Conservation (phyloP, 495 filamentous ascomycete species). For the Platismatia glauca region DNA sequence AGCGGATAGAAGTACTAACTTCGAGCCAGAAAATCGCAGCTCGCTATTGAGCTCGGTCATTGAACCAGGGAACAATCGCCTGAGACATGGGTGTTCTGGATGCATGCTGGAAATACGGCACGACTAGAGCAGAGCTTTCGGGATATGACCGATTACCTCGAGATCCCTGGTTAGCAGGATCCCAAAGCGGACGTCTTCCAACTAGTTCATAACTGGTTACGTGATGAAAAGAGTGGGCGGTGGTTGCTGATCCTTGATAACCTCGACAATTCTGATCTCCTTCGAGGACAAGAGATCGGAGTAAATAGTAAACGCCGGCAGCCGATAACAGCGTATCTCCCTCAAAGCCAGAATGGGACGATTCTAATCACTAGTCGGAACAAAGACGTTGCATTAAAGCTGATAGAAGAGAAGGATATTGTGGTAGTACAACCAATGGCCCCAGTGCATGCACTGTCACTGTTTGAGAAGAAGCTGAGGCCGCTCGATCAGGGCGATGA, state of each 20-base stretch:
- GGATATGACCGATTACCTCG: slow-evolving; percentile 32
- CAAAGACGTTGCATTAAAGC: slow-evolving; percentile 24
- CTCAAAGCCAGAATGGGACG: slow-evolving; percentile 27
- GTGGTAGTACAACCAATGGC: slow-evolving; percentile 34
- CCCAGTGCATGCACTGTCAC: slow-evolving; percentile 27
- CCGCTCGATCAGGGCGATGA: slow-evolving; percentile 12
- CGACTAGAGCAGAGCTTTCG: slow-evolving; percentile 35
- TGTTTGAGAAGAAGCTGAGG: slow-evolving; percentile 35
- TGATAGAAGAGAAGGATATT: slow-evolving; percentile 32
- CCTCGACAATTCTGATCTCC: slow-evolving; percentile 31
- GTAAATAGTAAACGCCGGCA: too few relatives aligned
- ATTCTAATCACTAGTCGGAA: slow-evolving; percentile 37
- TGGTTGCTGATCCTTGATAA: slow-evolving; percentile 43
- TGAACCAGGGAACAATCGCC: slow-evolving; percentile 29
- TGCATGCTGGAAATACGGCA: slow-evolving; percentile 33
- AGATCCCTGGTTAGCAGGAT: slow-evolving; percentile 32
- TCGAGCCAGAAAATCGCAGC: slow-evolving; percentile 11
- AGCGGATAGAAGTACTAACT: too few relatives aligned
- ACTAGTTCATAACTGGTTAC: slow-evolving; percentile 35
- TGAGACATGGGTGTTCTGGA: slow-evolving; percentile 43
- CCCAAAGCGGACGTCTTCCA: slow-evolving; percentile 33
- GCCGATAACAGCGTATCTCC: slow-evolving; percentile 33
- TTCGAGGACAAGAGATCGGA: too few relatives aligned
- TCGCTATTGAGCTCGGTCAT: slow-evolving; percentile 37
- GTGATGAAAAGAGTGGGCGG: slow-evolving; percentile 27